phyloP scores from a whole-genome alignment of 2,329 filamentous ascomycete species.

The Blastomyces silverae region DNA sequence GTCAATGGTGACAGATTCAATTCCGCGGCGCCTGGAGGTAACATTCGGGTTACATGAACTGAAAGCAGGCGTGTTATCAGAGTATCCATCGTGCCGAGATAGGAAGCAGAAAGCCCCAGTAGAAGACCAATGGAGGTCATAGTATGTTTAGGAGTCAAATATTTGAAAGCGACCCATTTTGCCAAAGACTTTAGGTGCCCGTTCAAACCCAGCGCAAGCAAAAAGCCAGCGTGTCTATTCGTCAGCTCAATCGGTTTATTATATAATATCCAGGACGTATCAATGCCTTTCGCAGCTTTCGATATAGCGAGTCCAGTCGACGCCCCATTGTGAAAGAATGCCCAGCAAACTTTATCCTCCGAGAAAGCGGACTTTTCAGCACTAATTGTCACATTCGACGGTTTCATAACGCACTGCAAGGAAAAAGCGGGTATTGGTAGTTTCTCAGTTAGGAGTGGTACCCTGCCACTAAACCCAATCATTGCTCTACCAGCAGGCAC shows the following conservation, averaged over 20 bases:
- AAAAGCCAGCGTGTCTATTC: slow-evolving; percentile 91
- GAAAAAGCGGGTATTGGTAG: slow-evolving; percentile 87
- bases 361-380: slow-evolving; percentile 81
- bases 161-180: slow-evolving; percentile 99
- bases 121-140: slow-evolving; percentile 98
- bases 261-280: slow-evolving; percentile 97
- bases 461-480: slow-evolving; percentile 78
- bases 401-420: slow-evolving; percentile 83
- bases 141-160: slow-evolving; percentile 96
- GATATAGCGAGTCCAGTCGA: slow-evolving; percentile 91
- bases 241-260: slow-evolving; percentile 91
- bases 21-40: slow-evolving; percentile 86
- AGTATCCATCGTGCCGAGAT: slow-evolving; percentile 95
- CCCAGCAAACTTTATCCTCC: slow-evolving; percentile 97
- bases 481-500: slow-evolving; percentile 82
- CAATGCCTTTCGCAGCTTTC: slow-evolving; percentile 80
- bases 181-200: slow-evolving; percentile 90
- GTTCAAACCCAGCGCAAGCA: slow-evolving; percentile 84
- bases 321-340: slow-evolving; percentile 95
- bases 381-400: slow-evolving; percentile 85
- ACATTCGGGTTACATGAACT: slow-evolving; percentile 90
- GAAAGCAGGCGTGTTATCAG: slow-evolving; percentile 87
- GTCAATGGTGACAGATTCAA: slow-evolving; percentile 87
- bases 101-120: slow-evolving; percentile 84
- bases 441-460: slow-evolving; percentile 86